These are phyloP conservation scores for Quercus engelmannii DNA, from an alignment of 306 rosid species.

Conservation along the genomic window DNA sequence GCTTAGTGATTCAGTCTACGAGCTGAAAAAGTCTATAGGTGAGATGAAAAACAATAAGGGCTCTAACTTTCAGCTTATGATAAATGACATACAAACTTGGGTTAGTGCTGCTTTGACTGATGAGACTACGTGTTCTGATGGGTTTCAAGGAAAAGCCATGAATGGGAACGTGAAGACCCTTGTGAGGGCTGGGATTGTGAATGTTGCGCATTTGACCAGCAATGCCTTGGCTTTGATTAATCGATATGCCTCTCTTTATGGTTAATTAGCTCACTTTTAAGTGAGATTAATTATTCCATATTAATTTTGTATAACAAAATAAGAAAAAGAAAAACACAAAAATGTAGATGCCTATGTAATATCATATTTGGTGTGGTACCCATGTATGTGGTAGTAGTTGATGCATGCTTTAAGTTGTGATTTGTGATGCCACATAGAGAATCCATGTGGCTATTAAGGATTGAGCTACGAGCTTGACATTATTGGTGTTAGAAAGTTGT, in stretches of 20 bases:
- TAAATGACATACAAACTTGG: constrained; percentile 70
- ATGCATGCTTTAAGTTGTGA: background rate
- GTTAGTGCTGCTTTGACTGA: constrained; percentile 76
- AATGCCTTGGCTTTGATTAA: constrained; percentile 80
- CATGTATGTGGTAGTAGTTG: background rate
- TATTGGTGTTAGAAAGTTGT: background rate
- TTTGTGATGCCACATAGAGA: background rate
- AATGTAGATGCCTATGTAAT: too few relatives aligned
- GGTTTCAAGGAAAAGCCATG: constrained; percentile 34
- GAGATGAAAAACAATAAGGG: constrained; percentile 42
- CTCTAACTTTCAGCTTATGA: constrained; percentile 29
- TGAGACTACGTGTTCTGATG: constrained; percentile 62
- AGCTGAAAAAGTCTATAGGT: constrained; percentile 39
- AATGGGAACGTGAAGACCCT: constrained; percentile 33
- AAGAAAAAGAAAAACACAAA: background rate
- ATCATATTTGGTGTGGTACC: too few relatives aligned
- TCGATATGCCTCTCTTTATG: constrained; percentile 35
- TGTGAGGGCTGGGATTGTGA: constrained; percentile 37
- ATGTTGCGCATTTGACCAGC: constrained; percentile 55
- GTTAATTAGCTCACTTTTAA: background rate
- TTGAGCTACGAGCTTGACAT: background rate
- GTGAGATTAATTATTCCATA: background rate
- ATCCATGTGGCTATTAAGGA: too few relatives aligned
- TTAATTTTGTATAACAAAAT: background rate
- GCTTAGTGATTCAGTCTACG: constrained; percentile 52